Conservation (phyloP, 83 land plant species). For the Isoetes engelmannii region DNA sequence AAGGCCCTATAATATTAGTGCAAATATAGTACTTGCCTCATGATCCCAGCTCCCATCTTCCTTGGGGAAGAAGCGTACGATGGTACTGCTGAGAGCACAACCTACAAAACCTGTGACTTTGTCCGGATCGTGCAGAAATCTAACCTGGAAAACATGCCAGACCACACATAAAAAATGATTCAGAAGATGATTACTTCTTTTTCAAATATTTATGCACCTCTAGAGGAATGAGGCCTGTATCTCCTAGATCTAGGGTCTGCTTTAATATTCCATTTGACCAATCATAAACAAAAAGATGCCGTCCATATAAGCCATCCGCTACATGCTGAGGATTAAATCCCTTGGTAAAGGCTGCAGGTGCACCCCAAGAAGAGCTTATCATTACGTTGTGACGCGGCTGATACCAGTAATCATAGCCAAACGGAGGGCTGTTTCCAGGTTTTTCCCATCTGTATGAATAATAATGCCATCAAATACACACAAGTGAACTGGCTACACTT, state of each 20-base stretch:
- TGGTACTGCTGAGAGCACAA: constrained; percentile 83
- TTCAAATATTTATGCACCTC: constrained; percentile 46
- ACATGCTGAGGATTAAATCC: constrained; percentile 87
- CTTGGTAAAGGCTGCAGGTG: constrained; percentile 83
- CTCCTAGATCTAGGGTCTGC: constrained; percentile 87
- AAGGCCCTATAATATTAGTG: no score
- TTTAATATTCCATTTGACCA: constrained; percentile 86
- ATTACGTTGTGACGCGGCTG: constrained; percentile 93
- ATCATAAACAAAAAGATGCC: constrained; percentile 74
- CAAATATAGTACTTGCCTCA: constrained; percentile 43
- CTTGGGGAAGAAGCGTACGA: constrained; percentile 84
- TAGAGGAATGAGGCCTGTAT: constrained; percentile 76
- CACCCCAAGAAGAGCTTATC: constrained; percentile 99
- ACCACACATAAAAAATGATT: not conserved
- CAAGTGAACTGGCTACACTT: no score
- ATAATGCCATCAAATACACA: no score
- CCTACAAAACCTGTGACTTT: constrained; percentile 89
- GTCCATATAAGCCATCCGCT: constrained; percentile 81
- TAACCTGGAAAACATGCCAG: constrained; percentile 38
- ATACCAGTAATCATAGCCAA: constrained; percentile 97
- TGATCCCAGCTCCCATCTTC: constrained; percentile 79
- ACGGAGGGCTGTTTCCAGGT: constrained; percentile 73
- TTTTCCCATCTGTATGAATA: constrained; percentile 71
- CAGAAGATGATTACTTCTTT: not conserved
- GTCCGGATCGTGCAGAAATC: constrained; percentile 91